A percentile compares a stretch with the other conserved stretches of the same genome.
Evolutionary conservation across 768 basidiomycete genomes (phyloP).

Genomic region (Crassisporium funariophilum): DNA sequence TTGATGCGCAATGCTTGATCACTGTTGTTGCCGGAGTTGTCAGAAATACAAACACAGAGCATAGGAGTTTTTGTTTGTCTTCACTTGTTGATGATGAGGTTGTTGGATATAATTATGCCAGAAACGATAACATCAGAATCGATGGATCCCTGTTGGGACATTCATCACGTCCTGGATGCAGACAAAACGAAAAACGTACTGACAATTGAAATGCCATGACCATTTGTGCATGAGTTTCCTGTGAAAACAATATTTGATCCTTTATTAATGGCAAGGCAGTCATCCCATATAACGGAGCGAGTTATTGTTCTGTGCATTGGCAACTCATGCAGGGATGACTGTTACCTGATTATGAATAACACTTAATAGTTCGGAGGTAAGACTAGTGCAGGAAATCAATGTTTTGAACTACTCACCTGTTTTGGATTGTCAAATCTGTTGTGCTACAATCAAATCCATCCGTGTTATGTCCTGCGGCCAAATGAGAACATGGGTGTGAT

Average conservation of each 20-base stretch:
- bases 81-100: constrained; percentile 59
- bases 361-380: constrained; percentile 14
- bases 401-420: constrained; percentile 31
- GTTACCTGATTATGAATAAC: constrained; percentile 39
- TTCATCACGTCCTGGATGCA: neutral
- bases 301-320: too few relatives aligned
- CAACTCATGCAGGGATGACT: constrained; percentile 36
- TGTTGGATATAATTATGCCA: constrained; percentile 48
- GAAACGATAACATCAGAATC: constrained; percentile 46
- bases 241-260: constrained; percentile 48
- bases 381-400: neutral
- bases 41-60: too few relatives aligned
- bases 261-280: constrained; percentile 59
- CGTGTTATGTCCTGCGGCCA: constrained; percentile 51
- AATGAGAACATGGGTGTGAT: too few relatives aligned
- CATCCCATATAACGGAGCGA: constrained; percentile 43
- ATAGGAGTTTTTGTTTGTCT: too few relatives aligned
- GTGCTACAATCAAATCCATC: constrained; percentile 51
- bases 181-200: neutral
- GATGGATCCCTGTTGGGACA: constrained; percentile 52
- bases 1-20: constrained; percentile 22
- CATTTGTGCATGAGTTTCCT: constrained; percentile 55
- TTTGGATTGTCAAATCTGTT: constrained; percentile 39
- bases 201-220: constrained; percentile 67
- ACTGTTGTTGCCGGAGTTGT: neutral